Evolutionary conservation across 2,329 filamentous ascomycete genomes (phyloP).

Genomic region (Phialocephala sp.): DNA sequence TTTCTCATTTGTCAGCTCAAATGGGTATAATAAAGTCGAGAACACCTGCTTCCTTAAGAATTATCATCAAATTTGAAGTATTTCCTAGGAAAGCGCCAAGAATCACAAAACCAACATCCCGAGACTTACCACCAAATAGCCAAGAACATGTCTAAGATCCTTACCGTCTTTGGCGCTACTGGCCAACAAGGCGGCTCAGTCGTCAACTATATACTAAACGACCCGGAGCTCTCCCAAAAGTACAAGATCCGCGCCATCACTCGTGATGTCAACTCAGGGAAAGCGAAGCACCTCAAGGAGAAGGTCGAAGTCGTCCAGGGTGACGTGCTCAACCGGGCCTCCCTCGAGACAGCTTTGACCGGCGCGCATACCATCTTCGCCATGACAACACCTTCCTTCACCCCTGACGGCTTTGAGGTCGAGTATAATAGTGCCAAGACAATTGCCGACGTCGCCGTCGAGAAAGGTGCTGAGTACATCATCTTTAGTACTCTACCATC

Average conservation of each 20-base stretch:
- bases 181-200: conserved; percentile 58
- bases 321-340: conserved; percentile 46
- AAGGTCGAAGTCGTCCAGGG: conserved; percentile 48
- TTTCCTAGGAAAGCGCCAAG: not conserved
- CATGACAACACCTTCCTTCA: conserved; percentile 51
- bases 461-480: conserved; percentile 47
- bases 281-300: conserved; percentile 40
- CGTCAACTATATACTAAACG: conserved; percentile 51
- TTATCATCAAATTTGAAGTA: too few species aligned
- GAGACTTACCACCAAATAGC: not conserved
- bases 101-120: not conserved
- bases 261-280: conserved; percentile 38
- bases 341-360: conserved; percentile 49
- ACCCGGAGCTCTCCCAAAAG: conserved; percentile 50
- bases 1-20: not conserved
- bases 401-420: conserved; percentile 29
- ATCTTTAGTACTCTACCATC: conserved; percentile 51
- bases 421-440: conserved; percentile 45
- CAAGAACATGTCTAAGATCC: conserved; percentile 39
- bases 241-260: conserved; percentile 58
- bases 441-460: conserved; percentile 49
- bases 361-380: conserved; percentile 55
- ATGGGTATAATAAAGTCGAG: not conserved
- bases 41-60: not conserved
- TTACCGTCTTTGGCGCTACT: conserved; percentile 58